phyloP scores from a whole-genome alignment of 2,329 filamentous ascomycete species.

The Periconia macrospinosa region DNA sequence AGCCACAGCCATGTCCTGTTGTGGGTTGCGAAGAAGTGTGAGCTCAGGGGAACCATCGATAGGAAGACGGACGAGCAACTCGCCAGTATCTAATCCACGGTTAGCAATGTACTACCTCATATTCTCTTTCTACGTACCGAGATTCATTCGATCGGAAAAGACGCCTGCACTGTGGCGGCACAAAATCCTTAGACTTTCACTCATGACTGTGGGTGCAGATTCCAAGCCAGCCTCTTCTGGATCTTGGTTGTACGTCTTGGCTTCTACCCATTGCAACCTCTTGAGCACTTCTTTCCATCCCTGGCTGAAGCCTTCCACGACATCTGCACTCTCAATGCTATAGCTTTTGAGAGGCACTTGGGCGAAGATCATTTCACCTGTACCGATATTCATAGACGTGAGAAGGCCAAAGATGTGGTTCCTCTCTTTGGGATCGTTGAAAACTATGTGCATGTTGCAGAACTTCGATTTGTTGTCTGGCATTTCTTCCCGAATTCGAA shows the following conservation, averaged over 20 bases:
- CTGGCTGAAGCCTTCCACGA: slow-evolving; percentile 48
- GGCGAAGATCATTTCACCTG: slow-evolving; percentile 69
- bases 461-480: slow-evolving; percentile 49
- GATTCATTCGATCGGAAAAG: slow-evolving; percentile 80
- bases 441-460: slow-evolving; percentile 76
- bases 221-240: slow-evolving; percentile 58
- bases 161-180: slow-evolving; percentile 76
- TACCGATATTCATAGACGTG: slow-evolving; percentile 69
- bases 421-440: slow-evolving; percentile 72
- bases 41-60: slow-evolving; percentile 40
- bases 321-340: slow-evolving; percentile 61
- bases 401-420: slow-evolving; percentile 72
- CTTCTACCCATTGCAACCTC: slow-evolving; percentile 64
- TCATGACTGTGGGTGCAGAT: slow-evolving; percentile 69
- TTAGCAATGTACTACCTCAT: background rate
- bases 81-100: slow-evolving; percentile 41
- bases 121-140: slow-evolving; percentile 52
- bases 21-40: slow-evolving; percentile 62
- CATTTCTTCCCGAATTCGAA: slow-evolving; percentile 66
- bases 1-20: slow-evolving; percentile 76
- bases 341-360: slow-evolving; percentile 70
- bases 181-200: slow-evolving; percentile 74
- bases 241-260: slow-evolving; percentile 73
- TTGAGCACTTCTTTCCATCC: slow-evolving; percentile 46
- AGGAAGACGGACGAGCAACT: slow-evolving; percentile 52